Evolutionary conservation across 306 rosid species (phyloP).

Genomic region (Cicer yamashitae): DNA sequence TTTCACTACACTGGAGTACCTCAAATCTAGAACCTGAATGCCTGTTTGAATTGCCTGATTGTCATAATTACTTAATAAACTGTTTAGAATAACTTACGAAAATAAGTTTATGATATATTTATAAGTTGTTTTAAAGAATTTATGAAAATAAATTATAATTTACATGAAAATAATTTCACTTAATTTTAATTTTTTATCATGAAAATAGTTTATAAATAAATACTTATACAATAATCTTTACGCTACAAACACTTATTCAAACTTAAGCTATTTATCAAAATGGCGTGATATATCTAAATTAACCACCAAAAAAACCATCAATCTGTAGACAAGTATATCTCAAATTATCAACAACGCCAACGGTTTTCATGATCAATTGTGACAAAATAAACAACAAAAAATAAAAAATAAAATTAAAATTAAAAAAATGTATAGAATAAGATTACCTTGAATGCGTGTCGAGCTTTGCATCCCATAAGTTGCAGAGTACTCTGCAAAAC

Average conservation of each 20-base stretch:
- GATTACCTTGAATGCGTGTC: slow-evolving; percentile 89
- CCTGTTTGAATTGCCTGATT: too few species aligned
- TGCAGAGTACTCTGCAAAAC: slow-evolving; percentile 86
- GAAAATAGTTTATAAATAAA: too few species aligned
- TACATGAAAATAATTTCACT: too few species aligned
- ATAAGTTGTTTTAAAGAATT: too few species aligned
- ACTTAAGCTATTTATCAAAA: too few species aligned
- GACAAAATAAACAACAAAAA: background rate
- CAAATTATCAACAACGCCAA: background rate
- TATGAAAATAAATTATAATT: too few species aligned
- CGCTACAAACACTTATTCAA: too few species aligned
- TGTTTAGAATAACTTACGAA: too few species aligned
- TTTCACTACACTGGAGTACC: slow-evolving; percentile 29
- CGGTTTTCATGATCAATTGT: background rate
- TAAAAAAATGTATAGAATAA: background rate
- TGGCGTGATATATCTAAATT: slow-evolving; percentile 39
- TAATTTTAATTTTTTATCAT: too few species aligned
- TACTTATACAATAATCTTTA: too few species aligned
- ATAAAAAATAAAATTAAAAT: background rate
- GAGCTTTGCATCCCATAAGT: slow-evolving; percentile 93
- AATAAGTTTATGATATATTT: too few species aligned
- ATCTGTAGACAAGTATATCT: background rate
- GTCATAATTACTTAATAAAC: too few species aligned
- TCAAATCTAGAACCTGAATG: slow-evolving; percentile 17
- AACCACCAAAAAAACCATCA: slow-evolving; percentile 20